Evolutionary conservation across 2,329 filamentous ascomycete genomes (phyloP).

Genomic region (Juglanconis sp.): DNA sequence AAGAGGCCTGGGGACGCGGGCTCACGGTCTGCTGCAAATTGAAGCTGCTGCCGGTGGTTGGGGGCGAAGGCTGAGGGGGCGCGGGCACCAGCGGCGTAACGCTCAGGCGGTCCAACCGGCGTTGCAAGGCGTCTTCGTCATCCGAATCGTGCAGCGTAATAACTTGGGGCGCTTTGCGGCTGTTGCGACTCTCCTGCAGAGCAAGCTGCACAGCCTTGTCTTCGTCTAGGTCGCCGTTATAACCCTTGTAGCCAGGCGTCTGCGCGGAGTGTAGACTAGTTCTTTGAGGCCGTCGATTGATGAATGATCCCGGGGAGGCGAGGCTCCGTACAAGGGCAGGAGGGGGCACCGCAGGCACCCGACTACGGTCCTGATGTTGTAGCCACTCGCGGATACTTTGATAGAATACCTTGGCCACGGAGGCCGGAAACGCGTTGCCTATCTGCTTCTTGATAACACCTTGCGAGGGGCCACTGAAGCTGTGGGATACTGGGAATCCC

Average conservation of each 20-base stretch:
- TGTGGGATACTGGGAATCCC: slow-evolving; percentile 62
- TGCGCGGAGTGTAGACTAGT: background rate
- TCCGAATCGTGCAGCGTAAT: background rate
- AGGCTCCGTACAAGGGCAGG: too few species aligned
- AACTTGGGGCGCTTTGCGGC: too few species aligned
- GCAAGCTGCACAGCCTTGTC: background rate
- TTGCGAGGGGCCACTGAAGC: slow-evolving; percentile 42
- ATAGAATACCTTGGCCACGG: slow-evolving; percentile 48
- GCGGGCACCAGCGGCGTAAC: background rate
- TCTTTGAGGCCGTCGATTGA: background rate
- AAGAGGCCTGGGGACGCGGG: too few species aligned
- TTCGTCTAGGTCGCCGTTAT: slow-evolving; percentile 45
- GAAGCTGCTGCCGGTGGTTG: too few species aligned
- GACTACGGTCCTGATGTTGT: slow-evolving; percentile 38
- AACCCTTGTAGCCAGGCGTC: background rate
- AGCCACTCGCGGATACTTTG: slow-evolving; percentile 45
- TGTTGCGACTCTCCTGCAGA: background rate
- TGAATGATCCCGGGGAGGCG: background rate
- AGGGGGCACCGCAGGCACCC: background rate
- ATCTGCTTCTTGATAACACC: slow-evolving; percentile 59
- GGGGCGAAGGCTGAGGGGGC: background rate
- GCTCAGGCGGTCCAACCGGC: slow-evolving; percentile 1
- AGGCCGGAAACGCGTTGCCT: slow-evolving; percentile 74
- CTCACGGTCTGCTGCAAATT: too few species aligned
- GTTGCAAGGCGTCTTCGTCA: background rate